A percentile compares a stretch with the other conserved stretches of the same genome.
phyloP scores from a whole-genome alignment of 305 asterid genomes.

The Striga hermonthica region DNA sequence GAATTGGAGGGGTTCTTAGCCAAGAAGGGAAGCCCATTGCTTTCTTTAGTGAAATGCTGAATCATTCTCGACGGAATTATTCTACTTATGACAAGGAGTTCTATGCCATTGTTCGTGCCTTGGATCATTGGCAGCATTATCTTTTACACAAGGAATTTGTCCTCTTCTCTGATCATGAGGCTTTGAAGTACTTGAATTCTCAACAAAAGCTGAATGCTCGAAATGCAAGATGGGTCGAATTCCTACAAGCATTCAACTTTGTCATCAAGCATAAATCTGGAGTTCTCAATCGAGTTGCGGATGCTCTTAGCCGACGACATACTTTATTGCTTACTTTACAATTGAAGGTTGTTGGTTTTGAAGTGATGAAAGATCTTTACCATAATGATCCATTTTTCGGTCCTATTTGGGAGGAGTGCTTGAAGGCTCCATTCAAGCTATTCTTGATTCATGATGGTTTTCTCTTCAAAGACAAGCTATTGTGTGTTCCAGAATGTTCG shows the following conservation, averaged over 20 bases:
- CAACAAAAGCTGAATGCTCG: slow-evolving; percentile 14
- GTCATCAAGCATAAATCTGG: slow-evolving; percentile 22
- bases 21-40: slow-evolving; percentile 1
- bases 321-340: slow-evolving; percentile 11
- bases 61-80: neutral
- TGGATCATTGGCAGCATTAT: slow-evolving; percentile 25
- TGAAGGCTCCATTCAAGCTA: neutral
- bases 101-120: slow-evolving; percentile 18
- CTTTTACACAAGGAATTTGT: slow-evolving; percentile 8
- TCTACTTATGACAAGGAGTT: slow-evolving; percentile 24
- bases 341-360: slow-evolving; percentile 29
- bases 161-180: neutral
- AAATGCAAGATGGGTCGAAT: slow-evolving; percentile 27
- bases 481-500: slow-evolving; percentile 8
- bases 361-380: slow-evolving; percentile 20
- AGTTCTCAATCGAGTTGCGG: slow-evolving; percentile 12
- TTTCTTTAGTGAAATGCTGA: slow-evolving; percentile 25
- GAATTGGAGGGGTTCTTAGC: neutral
- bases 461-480: slow-evolving; percentile 6
- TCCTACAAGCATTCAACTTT: slow-evolving; percentile 18
- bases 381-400: slow-evolving; percentile 17
- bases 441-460: neutral
- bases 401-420: neutral
- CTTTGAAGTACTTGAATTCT: slow-evolving; percentile 6
- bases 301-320: slow-evolving; percentile 25